Evolutionary conservation across 345 rosid genomes (phyloP).

Genomic region (Salix arbutifolia): DNA sequence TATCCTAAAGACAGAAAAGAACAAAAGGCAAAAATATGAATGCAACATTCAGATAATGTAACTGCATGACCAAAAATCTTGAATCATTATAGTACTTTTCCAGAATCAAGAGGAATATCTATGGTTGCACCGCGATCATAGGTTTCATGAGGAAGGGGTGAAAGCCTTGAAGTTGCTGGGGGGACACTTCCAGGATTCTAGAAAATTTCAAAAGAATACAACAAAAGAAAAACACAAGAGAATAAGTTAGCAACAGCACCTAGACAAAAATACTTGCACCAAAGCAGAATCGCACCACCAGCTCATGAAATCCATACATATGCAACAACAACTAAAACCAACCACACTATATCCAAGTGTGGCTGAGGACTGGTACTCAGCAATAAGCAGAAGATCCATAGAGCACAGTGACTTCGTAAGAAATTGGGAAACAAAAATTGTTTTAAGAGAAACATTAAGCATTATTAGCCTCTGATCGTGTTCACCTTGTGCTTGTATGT

Average conservation of each 20-base stretch:
- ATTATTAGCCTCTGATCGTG: neutral
- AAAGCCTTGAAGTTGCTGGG: conserved; percentile 66
- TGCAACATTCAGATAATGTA: conserved; percentile 19
- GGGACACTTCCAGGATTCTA: conserved; percentile 77
- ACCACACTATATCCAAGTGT: neutral
- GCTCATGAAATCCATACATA: neutral
- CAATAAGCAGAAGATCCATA: neutral
- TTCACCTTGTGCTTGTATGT: neutral
- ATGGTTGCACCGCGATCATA: conserved; percentile 80
- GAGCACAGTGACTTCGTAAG: neutral
- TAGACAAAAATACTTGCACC: neutral
- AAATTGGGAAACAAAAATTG: neutral
- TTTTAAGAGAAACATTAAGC: neutral
- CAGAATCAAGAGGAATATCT: conserved; percentile 79
- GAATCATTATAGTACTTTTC: conserved; percentile 44
- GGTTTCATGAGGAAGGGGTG: conserved; percentile 94
- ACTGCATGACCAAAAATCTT: conserved; percentile 13
- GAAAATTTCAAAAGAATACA: conserved; percentile 12
- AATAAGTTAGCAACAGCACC: conserved; percentile 1
- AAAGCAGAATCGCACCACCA: neutral
- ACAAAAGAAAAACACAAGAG: conserved; percentile 1
- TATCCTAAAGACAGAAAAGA: conserved; percentile 48
- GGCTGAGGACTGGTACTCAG: neutral
- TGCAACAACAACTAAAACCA: neutral
- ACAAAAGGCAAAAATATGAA: conserved; percentile 20